These are phyloP conservation scores for Xylogone sp. DNA, from an alignment of 2,329 filamentous ascomycete genomes.

Conservation along the genomic window DNA sequence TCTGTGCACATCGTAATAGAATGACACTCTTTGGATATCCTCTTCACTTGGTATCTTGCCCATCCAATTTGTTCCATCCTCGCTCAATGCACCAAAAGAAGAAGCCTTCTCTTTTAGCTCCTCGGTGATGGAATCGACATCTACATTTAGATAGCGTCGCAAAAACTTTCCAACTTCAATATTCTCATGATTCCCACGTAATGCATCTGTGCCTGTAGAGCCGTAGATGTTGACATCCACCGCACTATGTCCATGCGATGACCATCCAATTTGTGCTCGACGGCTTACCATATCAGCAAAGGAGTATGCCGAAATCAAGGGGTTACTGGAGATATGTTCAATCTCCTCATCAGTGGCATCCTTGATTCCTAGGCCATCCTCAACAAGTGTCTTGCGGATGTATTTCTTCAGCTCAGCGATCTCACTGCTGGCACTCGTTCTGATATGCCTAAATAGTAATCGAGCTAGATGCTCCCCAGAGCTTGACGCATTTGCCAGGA, in stretches of 20 bases:
- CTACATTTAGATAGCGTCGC: conserved; percentile 71
- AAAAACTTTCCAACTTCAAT: conserved; percentile 87
- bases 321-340: conserved; percentile 54
- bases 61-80: conserved; percentile 14
- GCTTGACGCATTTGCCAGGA: conserved; percentile 75
- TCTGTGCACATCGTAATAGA: not conserved
- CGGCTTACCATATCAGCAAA: conserved; percentile 86
- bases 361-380: conserved; percentile 69
- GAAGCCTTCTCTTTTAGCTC: conserved; percentile 47
- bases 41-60: conserved; percentile 20
- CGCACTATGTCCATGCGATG: conserved; percentile 86
- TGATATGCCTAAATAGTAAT: conserved; percentile 58
- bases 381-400: conserved; percentile 64
- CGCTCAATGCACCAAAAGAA: conserved; percentile 9
- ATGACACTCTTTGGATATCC: conserved; percentile 6
- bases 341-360: conserved; percentile 73
- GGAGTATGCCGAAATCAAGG: conserved; percentile 48
- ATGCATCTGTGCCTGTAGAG: conserved; percentile 60
- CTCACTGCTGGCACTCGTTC: conserved; percentile 2
- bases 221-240: conserved; percentile 97
- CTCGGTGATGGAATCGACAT: conserved; percentile 73
- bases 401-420: conserved; percentile 48
- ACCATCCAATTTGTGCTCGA: conserved; percentile 88
- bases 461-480: conserved; percentile 67
- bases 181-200: conserved; percentile 90